Conservation (phyloP, 1,284 basidiomycete genomes). For the Wolfiporia cocos region DNA sequence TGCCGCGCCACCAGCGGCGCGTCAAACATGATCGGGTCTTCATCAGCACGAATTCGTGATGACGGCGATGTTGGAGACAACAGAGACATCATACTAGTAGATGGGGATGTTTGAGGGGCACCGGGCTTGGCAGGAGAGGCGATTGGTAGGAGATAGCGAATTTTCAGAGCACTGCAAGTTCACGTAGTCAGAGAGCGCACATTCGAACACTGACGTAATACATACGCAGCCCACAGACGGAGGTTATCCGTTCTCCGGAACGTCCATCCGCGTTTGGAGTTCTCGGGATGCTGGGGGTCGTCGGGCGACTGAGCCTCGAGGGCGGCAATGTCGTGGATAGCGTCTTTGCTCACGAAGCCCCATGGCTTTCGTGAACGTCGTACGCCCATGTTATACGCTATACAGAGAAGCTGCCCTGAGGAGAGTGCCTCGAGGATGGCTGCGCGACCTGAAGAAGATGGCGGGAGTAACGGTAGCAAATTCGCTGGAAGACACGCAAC, state of each 20-base stretch:
- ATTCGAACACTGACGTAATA: constrained; percentile 14
- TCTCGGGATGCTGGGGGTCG: constrained; percentile 30
- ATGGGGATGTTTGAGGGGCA: constrained; percentile 18
- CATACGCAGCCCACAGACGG: constrained; percentile 75
- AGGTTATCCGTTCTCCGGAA: constrained; percentile 82
- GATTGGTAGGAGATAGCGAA: constrained; percentile 73
- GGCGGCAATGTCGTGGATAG: constrained; percentile 72
- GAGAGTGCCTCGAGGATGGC: constrained; percentile 54
- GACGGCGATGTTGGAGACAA: constrained; percentile 21
- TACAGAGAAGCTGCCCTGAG: constrained; percentile 77
- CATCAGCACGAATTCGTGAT: constrained; percentile 26
- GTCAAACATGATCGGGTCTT: constrained; percentile 54
- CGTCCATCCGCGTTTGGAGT: constrained; percentile 54
- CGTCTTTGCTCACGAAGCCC: constrained; percentile 77
- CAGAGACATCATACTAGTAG: constrained; percentile 20
- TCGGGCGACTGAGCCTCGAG: constrained; percentile 43
- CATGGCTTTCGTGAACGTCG: constrained; percentile 78
- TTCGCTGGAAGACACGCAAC: constrained; percentile 35
- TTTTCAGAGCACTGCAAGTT: constrained; percentile 63
- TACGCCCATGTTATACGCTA: constrained; percentile 75
- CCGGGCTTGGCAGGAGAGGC: constrained; percentile 39
- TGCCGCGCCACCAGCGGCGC: constrained; percentile 65
- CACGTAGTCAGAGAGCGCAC: too few relatives aligned
- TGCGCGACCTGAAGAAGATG: constrained; percentile 29
- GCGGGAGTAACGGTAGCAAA: constrained; percentile 39